Conservation (phyloP, 768 basidiomycete genomes). For the Cystobasidium tubakii region DNA sequence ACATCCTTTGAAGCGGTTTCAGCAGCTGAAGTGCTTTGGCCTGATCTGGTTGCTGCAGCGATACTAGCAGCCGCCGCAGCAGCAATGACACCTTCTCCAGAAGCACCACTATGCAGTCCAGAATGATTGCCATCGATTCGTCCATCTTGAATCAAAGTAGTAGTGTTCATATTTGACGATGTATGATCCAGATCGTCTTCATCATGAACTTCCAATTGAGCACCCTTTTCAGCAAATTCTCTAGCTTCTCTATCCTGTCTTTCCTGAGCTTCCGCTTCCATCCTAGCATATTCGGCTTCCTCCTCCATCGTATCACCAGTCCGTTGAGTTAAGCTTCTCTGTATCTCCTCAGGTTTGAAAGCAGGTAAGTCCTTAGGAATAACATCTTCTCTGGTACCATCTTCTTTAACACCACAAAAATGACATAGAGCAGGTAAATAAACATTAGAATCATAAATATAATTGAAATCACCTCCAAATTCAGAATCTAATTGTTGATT, state of each 20-base stretch:
- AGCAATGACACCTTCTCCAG: not conserved
- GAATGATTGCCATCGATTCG: not conserved
- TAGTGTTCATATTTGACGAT: too few relatives aligned
- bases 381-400: slow-evolving; percentile 21
- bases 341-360: slow-evolving; percentile 1
- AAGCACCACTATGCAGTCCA: not conserved
- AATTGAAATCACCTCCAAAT: slow-evolving; percentile 65
- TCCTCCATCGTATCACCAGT: not conserved
- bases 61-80: slow-evolving; percentile 5
- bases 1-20: not conserved
- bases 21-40: not conserved
- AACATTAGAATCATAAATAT: slow-evolving; percentile 58
- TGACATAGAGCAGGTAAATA: slow-evolving; percentile 38
- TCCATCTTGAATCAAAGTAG: not conserved
- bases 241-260: slow-evolving; percentile 7
- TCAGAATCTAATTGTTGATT: slow-evolving; percentile 69
- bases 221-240: not conserved
- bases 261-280: slow-evolving; percentile 1
- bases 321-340: not conserved
- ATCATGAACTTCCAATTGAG: not conserved
- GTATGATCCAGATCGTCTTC: not conserved
- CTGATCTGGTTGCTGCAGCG: not conserved
- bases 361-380: slow-evolving; percentile 17
- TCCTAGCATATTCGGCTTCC: slow-evolving; percentile 8
- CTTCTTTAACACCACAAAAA: slow-evolving; percentile 35